Percentiles rank a stretch among this genome's conserved stretches.
These are phyloP conservation scores for Cyberlindnera veronae DNA, from an alignment of 805 yeast species.

Conservation along the genomic window DNA sequence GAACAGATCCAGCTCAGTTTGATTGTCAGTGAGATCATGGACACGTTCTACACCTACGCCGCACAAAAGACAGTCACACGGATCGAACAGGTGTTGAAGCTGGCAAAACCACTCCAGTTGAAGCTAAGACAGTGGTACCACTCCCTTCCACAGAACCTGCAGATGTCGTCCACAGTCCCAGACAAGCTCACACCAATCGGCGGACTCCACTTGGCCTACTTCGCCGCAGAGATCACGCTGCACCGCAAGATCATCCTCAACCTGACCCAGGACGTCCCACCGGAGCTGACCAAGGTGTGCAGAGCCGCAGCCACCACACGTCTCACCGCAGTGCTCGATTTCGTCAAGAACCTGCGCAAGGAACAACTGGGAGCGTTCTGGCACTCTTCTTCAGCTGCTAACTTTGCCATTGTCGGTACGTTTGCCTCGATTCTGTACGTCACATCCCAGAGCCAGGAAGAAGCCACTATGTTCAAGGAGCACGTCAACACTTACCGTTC, in stretches of 20 bases:
- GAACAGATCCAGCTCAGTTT: slow-evolving; percentile 62
- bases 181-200: slow-evolving; percentile 71
- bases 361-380: slow-evolving; percentile 88
- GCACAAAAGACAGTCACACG: slow-evolving; percentile 55
- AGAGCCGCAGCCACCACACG: slow-evolving; percentile 84
- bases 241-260: slow-evolving; percentile 73
- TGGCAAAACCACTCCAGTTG: slow-evolving; percentile 80
- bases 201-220: slow-evolving; percentile 76
- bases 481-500: slow-evolving; percentile 74
- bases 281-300: slow-evolving; percentile 62
- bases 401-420: slow-evolving; percentile 78
- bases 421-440: slow-evolving; percentile 80
- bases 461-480: slow-evolving; percentile 59
- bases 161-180: slow-evolving; percentile 55
- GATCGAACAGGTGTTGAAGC: slow-evolving; percentile 63
- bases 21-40: slow-evolving; percentile 69
- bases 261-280: slow-evolving; percentile 42
- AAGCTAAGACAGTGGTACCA: slow-evolving; percentile 75
- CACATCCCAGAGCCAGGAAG: slow-evolving; percentile 60
- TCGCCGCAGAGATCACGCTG: slow-evolving; percentile 83
- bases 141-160: slow-evolving; percentile 59
- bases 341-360: slow-evolving; percentile 59
- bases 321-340: slow-evolving; percentile 58
- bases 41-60: slow-evolving; percentile 65
- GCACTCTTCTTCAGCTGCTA: slow-evolving; percentile 79